Conservation (phyloP, 495 filamentous ascomycete genomes). For the Aspergillus leporis region DNA sequence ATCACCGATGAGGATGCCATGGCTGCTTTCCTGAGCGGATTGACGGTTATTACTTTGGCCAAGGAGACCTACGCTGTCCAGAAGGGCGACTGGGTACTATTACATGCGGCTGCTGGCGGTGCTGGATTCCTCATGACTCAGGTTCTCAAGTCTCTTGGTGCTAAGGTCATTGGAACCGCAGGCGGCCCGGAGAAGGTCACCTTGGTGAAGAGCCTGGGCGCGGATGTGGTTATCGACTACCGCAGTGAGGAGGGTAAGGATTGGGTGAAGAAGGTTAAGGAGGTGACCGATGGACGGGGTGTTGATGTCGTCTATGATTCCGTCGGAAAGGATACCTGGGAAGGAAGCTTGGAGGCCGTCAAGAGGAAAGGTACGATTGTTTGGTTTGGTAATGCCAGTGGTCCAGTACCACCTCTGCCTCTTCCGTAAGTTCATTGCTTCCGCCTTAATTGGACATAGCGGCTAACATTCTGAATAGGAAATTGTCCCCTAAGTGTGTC, state of each 20-base stretch:
- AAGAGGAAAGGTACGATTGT: constrained; percentile 82
- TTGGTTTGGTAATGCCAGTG: constrained; percentile 87
- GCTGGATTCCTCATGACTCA: constrained; percentile 79
- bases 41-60: constrained; percentile 82
- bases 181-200: constrained; percentile 71
- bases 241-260: constrained; percentile 63
- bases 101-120: constrained; percentile 91
- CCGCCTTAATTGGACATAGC: not conserved
- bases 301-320: constrained; percentile 85
- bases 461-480: constrained; percentile 22
- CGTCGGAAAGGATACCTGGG: constrained; percentile 86
- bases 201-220: constrained; percentile 66
- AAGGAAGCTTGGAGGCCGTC: constrained; percentile 73
- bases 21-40: constrained; percentile 73
- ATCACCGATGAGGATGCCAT: constrained; percentile 64
- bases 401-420: constrained; percentile 73
- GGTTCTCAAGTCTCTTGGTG: constrained; percentile 71
- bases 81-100: constrained; percentile 78
- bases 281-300: constrained; percentile 70
- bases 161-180: constrained; percentile 81
- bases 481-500: constrained; percentile 75
- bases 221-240: constrained; percentile 74
- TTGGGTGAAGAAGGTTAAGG: constrained; percentile 63
- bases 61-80: constrained; percentile 75
- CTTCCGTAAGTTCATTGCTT: constrained; percentile 52